A percentile compares a stretch with the other conserved stretches of the same genome.
These are phyloP conservation scores for Debaryomyces sp. DNA, from an alignment of 1,139 yeast genomes.

Conservation along the genomic window DNA sequence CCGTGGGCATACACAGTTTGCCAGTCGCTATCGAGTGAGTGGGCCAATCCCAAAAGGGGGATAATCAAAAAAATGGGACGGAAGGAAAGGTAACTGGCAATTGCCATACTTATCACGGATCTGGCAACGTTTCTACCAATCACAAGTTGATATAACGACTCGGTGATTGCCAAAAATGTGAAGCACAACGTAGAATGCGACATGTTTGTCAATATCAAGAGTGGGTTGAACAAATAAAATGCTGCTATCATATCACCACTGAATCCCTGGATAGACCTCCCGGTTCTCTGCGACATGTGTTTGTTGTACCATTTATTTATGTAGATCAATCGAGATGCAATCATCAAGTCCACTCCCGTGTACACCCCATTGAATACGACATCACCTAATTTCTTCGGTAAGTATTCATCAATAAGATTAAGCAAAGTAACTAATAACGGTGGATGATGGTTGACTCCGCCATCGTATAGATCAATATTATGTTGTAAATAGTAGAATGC, in stretches of 20 bases:
- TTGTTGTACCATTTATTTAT: constrained; percentile 42
- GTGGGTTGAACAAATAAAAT: constrained; percentile 79
- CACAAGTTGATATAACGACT: constrained; percentile 52
- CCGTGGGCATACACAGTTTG: constrained; percentile 27
- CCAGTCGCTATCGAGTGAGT: constrained; percentile 17
- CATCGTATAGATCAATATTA: constrained; percentile 70
- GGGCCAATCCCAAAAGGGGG: constrained; percentile 52
- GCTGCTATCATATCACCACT: constrained; percentile 53
- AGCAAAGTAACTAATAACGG: constrained; percentile 66
- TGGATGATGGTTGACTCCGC: constrained; percentile 86
- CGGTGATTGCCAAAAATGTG: constrained; percentile 58
- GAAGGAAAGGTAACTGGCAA: constrained; percentile 66
- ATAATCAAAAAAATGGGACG: constrained; percentile 60
- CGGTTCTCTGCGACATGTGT: constrained; percentile 26
- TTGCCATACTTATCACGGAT: constrained; percentile 57
- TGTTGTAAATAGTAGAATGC: constrained; percentile 72
- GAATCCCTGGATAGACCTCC: constrained; percentile 24
- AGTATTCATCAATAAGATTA: constrained; percentile 33
- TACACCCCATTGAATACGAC: constrained; percentile 36
- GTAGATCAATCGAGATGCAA: constrained; percentile 44
- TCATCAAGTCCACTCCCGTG: constrained; percentile 43
- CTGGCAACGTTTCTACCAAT: constrained; percentile 39
- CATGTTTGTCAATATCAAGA: constrained; percentile 65
- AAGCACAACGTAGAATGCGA: constrained; percentile 70
- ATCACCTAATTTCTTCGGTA: constrained; percentile 23